Conservation (phyloP, 148 eudicot genomes). For the Talinum fruticosum region DNA sequence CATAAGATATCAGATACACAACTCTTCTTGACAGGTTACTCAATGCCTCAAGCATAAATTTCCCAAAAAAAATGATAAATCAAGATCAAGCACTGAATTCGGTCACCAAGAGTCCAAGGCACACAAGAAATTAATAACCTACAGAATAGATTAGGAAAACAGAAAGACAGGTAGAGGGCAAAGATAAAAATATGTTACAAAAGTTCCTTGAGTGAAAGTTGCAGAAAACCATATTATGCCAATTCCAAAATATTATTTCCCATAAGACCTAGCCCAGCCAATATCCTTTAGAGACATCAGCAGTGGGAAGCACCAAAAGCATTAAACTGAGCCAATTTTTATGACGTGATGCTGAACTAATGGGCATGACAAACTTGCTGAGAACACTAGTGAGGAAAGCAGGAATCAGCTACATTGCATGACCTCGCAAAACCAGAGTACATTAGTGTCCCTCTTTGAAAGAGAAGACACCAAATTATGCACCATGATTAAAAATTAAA, state of each 20-base stretch:
- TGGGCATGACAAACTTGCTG: background rate
- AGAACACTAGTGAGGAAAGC: background rate
- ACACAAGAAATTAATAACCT: too few species aligned
- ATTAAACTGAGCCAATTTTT: background rate
- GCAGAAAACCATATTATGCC: background rate
- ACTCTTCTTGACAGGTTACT: background rate
- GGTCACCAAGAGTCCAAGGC: background rate
- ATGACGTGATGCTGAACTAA: background rate
- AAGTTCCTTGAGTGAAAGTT: background rate
- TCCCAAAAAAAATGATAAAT: background rate
- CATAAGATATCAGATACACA: conserved; percentile 6
- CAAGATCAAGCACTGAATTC: background rate
- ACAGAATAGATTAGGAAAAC: too few species aligned
- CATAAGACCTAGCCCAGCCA: too few species aligned
- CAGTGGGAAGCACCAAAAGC: background rate
- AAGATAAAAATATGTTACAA: background rate
- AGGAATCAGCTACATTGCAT: background rate
- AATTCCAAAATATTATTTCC: background rate
- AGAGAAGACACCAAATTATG: too few species aligned
- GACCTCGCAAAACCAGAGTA: conserved; percentile 4
- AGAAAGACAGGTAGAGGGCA: background rate
- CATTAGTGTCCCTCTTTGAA: background rate
- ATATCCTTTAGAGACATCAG: too few species aligned
- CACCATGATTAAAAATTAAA: background rate
- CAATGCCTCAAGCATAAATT: background rate